Evolutionary conservation across 2,329 filamentous ascomycete genomes (phyloP), one percentile per base, ranked within the genome.

Genomic region (Paramyrothecium roridum): DNA sequence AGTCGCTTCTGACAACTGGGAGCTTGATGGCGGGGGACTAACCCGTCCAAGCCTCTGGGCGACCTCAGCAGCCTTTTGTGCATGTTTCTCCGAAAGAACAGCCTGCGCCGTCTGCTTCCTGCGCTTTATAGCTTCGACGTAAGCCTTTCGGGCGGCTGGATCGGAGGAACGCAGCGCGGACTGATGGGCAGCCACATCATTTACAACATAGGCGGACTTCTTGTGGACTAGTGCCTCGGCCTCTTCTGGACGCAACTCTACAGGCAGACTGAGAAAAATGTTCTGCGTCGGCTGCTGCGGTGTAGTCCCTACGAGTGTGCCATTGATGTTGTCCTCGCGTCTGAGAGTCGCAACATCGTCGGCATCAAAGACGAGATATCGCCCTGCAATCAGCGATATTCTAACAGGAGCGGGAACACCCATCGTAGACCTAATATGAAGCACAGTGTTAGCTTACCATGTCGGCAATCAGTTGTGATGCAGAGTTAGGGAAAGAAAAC

Each of bases 271-370:
- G 56, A 93, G 83, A 69, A 98, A 98, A 56, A 96, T 83, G 74
- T 96, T 98, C 74, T 99, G 95, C 64, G 96, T 93, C 7, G 93
- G 92, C 55, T 91, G 88, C 73, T 98, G 93, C 2, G 95, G 93
- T 30, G 96, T 85, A 8, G 90, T 93, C 55, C 95, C 95, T 57
- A 90, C 87, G 54, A 96, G 80, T 33, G 95, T 88, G 59, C 92
- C 92, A 67, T 89, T 93, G 65, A 96, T 91, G 70, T 91, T 87
- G 76, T 96, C 84, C 64, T 85, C 79, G 59, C 90, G 86, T 61
- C 95, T 89, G 59, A 96, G 80, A 70, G 88, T 83, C 64, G 89
- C 86, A 57, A 92, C 88, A 60, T 87, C 85, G 67, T 92, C 84
- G 65, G 91, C 84, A 70, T 96, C 91, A 78, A 97, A 98, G 63